Percentiles rank a stretch among this genome's conserved stretches.
Conservation (phyloP, 2,329 filamentous ascomycete genomes). For the Aspergillus sp. region DNA sequence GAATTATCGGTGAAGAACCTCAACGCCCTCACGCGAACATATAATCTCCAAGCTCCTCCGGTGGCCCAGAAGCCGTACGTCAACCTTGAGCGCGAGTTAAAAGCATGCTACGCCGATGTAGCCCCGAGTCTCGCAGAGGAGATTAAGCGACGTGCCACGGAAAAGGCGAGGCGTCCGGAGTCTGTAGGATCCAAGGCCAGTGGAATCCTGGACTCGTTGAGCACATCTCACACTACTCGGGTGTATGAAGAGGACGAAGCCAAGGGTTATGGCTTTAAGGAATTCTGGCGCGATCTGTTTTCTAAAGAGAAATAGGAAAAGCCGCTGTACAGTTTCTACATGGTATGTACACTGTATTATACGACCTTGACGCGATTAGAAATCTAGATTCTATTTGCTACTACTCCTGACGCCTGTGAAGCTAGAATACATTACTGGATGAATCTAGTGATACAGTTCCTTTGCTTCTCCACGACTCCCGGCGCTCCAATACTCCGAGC, state of each 20-base stretch:
- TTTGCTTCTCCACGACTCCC: too few relatives aligned
- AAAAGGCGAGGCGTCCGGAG: conserved; percentile 40
- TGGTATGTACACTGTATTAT: conserved; percentile 12
- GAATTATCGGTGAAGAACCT: conserved; percentile 72
- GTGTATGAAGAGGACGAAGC: conserved; percentile 72
- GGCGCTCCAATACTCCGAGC: too few relatives aligned
- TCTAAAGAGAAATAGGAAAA: conserved; percentile 19
- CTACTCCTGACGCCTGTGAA: too few relatives aligned
- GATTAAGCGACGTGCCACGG: conserved; percentile 66
- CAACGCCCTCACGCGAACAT: conserved; percentile 77
- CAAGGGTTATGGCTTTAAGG: conserved; percentile 74
- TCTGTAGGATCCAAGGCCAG: conserved; percentile 29
- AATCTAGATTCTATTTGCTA: background rate
- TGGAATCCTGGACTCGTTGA: conserved; percentile 62
- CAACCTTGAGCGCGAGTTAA: conserved; percentile 75
- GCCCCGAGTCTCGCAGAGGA: conserved; percentile 71
- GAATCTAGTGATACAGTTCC: background rate
- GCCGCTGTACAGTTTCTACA: conserved; percentile 1
- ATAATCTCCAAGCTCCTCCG: conserved; percentile 92
- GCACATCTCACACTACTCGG: conserved; percentile 45
- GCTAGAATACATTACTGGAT: too few relatives aligned
- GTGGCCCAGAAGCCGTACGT: conserved; percentile 93
- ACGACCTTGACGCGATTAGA: conserved; percentile 1
- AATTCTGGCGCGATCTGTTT: conserved; percentile 87
- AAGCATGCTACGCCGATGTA: conserved; percentile 78